A percentile compares a stretch with the other conserved stretches of the same genome.
phyloP scores from a whole-genome alignment of 805 yeast genomes.

The Candida argentea region DNA sequence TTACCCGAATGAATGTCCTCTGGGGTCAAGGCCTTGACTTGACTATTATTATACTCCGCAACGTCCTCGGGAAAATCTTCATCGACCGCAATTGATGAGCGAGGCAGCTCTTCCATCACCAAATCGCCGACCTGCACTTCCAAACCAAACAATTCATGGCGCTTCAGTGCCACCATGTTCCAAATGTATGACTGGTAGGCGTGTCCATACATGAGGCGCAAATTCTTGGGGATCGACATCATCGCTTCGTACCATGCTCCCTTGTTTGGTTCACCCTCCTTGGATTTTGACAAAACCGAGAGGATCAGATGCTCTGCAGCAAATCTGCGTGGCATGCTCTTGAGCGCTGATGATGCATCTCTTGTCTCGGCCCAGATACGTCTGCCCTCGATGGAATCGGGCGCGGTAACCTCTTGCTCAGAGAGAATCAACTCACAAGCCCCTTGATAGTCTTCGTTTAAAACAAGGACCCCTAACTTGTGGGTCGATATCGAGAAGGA shows the following conservation, averaged over 20 bases:
- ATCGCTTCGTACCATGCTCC: constrained; percentile 69
- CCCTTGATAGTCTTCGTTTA: constrained; percentile 65
- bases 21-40: constrained; percentile 67
- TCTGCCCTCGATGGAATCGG: constrained; percentile 79
- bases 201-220: constrained; percentile 92
- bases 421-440: constrained; percentile 74
- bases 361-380: constrained; percentile 66
- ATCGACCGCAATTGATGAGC: constrained; percentile 22
- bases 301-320: constrained; percentile 75
- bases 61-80: constrained; percentile 65
- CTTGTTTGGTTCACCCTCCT: constrained; percentile 35
- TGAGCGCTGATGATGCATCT: constrained; percentile 56
- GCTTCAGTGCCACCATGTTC: constrained; percentile 76
- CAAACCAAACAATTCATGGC: constrained; percentile 64
- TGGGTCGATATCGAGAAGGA: constrained; percentile 92
- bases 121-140: constrained; percentile 73
- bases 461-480: constrained; percentile 61
- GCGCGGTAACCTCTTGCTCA: constrained; percentile 76
- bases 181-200: constrained; percentile 95
- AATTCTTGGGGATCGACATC: constrained; percentile 82
- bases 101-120: constrained; percentile 37
- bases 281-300: constrained; percentile 43
- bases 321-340: constrained; percentile 78
- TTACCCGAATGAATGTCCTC: constrained; percentile 55
- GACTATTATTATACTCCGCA: constrained; percentile 41